A percentile compares a stretch with the other conserved stretches of the same genome.
phyloP scores from a whole-genome alignment of 306 rosid species.

The Fragaria iinumae region DNA sequence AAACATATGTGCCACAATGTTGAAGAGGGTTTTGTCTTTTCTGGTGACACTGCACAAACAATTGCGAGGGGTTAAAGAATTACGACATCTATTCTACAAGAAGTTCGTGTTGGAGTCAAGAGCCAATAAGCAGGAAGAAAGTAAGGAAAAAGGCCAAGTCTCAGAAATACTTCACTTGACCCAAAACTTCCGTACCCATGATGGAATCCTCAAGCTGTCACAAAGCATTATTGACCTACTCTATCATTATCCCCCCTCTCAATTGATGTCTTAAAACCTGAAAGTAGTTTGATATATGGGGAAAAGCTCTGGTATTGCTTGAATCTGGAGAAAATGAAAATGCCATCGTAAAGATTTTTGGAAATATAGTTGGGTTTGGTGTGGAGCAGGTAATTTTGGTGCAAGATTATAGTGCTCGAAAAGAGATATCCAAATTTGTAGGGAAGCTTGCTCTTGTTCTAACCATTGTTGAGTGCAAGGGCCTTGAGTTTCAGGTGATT shows the following conservation, averaged over 20 bases:
- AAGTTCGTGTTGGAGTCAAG: slow-evolving; percentile 24
- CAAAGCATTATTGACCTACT: slow-evolving; percentile 59
- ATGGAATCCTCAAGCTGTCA: slow-evolving; percentile 34
- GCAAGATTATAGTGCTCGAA: slow-evolving; percentile 55
- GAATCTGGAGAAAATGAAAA: slow-evolving; percentile 44
- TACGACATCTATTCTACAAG: slow-evolving; percentile 37
- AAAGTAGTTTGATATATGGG: slow-evolving; percentile 18
- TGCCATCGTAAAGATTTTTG: slow-evolving; percentile 66
- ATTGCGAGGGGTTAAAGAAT: slow-evolving; percentile 73
- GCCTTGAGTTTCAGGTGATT: slow-evolving; percentile 79
- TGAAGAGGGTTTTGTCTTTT: slow-evolving; percentile 27
- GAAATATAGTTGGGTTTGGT: slow-evolving; percentile 70
- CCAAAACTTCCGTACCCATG: slow-evolving; percentile 47
- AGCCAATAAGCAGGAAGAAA: background rate
- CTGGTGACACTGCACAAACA: slow-evolving; percentile 37
- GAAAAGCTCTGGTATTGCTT: slow-evolving; percentile 59
- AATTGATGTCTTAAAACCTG: slow-evolving; percentile 30
- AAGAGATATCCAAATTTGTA: slow-evolving; percentile 38
- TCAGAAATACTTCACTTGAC: slow-evolving; percentile 31
- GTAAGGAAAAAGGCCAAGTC: slow-evolving; percentile 4
- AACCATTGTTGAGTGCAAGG: slow-evolving; percentile 75
- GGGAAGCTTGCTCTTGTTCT: slow-evolving; percentile 79
- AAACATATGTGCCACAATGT: slow-evolving; percentile 33
- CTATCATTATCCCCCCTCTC: slow-evolving; percentile 35
- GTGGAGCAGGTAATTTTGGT: slow-evolving; percentile 84